These are phyloP conservation scores for Chaetomiaceae sp. DNA, from an alignment of 2,329 filamentous ascomycete species.

Conservation along the genomic window DNA sequence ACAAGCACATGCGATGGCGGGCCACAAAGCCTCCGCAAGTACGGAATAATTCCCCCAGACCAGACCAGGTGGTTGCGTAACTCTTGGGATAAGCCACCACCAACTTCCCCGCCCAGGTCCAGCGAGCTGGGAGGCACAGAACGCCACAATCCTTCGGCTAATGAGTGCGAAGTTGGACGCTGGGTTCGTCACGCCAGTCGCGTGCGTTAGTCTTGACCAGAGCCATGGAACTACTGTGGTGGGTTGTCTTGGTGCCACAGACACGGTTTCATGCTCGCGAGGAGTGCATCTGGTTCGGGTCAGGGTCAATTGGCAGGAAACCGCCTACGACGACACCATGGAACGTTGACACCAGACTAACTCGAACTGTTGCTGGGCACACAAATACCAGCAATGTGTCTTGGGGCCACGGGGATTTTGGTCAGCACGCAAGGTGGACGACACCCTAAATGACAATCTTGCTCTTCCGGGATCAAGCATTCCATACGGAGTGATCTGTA, in stretches of 20 bases:
- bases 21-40: no score
- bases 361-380: background rate
- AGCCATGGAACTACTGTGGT: slow-evolving; percentile 9
- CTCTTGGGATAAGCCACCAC: background rate
- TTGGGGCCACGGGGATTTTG: no score
- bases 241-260: background rate
- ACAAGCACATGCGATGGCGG: no score
- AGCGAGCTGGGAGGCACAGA: slow-evolving; percentile 9
- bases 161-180: background rate
- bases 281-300: no score
- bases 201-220: slow-evolving; percentile 5
- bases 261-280: background rate
- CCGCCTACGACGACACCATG: background rate
- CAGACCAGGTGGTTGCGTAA: no score
- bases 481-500: no score
- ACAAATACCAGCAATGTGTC: no score
- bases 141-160: background rate
- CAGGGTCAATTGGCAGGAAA: background rate
- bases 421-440: no score
- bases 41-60: no score
- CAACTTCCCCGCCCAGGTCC: slow-evolving; percentile 4
- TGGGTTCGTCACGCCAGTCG: slow-evolving; percentile 10
- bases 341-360: background rate
- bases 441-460: no score
- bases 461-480: no score